phyloP scores from a whole-genome alignment of 129 eudicot species.

The Heracleum sosnowskyi region DNA sequence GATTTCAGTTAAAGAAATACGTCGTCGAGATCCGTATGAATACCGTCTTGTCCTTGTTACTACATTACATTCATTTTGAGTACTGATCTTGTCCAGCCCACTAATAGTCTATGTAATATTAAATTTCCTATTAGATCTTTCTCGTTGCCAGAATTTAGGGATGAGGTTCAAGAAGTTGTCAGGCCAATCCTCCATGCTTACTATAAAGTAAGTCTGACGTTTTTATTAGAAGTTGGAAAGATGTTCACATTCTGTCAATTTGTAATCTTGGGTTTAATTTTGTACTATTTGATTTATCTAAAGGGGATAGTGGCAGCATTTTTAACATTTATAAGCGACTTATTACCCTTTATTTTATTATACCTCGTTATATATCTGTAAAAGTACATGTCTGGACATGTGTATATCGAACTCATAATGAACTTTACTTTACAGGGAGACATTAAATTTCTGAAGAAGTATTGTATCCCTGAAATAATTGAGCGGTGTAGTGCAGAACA shows the following conservation, averaged over 20 bases:
- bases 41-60: not conserved
- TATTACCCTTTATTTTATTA: not conserved
- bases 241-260: not conserved
- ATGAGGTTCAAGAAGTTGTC: constrained; percentile 83
- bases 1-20: constrained; percentile 77
- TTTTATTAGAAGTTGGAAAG: constrained; percentile 5
- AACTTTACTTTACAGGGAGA: constrained; percentile 54
- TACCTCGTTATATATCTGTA: not conserved
- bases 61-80: not conserved
- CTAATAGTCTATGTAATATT: constrained; percentile 9
- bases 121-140: constrained; percentile 42
- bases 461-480: constrained; percentile 65
- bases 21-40: constrained; percentile 95
- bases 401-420: not conserved
- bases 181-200: constrained; percentile 79
- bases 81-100: not conserved
- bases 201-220: constrained; percentile 51
- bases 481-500: constrained; percentile 89
- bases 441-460: constrained; percentile 45
- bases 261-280: not conserved
- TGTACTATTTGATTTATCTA: not conserved
- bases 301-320: not conserved
- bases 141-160: constrained; percentile 81
- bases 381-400: not conserved
- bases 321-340: not conserved